A percentile compares a stretch with the other conserved stretches of the same genome.
These are phyloP conservation scores for Eimeria falciformis DNA, from an alignment of 169 alveolate genomes.

Conservation along the genomic window DNA sequence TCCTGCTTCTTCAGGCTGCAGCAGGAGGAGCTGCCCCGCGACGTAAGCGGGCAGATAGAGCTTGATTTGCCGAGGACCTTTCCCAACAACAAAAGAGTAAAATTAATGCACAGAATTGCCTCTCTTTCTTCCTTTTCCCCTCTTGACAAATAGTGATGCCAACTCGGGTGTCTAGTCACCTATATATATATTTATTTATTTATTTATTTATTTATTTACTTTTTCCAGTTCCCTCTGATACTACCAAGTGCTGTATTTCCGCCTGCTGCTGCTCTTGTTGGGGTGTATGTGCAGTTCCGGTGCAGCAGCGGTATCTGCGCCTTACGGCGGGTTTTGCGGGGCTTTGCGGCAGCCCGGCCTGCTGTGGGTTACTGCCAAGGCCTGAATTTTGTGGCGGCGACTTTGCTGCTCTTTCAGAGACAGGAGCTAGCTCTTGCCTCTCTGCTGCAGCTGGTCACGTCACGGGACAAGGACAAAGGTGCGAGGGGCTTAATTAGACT, in stretches of 20 bases:
- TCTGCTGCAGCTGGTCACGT: constrained; percentile 87
- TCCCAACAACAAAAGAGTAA: constrained; percentile 87
- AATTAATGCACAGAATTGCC: not conserved
- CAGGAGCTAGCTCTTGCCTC: constrained; percentile 91
- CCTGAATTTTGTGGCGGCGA: constrained; percentile 89
- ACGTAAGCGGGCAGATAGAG: constrained; percentile 87
- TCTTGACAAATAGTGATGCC: not conserved
- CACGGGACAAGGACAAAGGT: constrained; percentile 85
- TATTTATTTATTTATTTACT: too few species aligned
- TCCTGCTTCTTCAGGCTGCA: constrained; percentile 76
- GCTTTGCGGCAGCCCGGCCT: constrained; percentile 90
- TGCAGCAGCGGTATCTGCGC: constrained; percentile 80
- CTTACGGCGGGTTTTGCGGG: constrained; percentile 87
- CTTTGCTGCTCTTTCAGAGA: constrained; percentile 86
- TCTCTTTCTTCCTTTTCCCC: not conserved
- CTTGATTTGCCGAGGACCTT: constrained; percentile 89
- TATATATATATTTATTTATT: too few species aligned
- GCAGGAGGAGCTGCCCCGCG: constrained; percentile 82
- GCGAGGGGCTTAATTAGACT: too few species aligned
- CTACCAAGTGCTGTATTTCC: not conserved
- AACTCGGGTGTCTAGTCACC: not conserved
- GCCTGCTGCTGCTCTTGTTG: constrained; percentile 33
- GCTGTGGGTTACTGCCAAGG: constrained; percentile 88
- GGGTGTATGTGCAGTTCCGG: constrained; percentile 45
- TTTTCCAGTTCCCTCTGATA: too few species aligned